These are phyloP conservation scores for Tephrocybe sp. DNA, from an alignment of 768 basidiomycete genomes.

Conservation along the genomic window DNA sequence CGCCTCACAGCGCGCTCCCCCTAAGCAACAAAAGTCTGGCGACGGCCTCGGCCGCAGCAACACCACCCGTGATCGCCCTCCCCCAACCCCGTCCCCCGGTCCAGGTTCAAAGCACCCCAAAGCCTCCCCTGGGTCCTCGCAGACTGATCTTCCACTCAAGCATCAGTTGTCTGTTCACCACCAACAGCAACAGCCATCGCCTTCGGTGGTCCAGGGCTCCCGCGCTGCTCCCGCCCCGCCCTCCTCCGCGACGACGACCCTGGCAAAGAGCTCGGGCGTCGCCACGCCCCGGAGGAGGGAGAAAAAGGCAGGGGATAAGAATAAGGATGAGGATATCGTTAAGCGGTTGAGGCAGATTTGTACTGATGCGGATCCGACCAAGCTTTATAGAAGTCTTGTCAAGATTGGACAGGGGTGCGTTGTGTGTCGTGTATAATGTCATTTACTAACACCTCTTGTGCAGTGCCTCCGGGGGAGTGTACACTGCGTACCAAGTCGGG, in stretches of 20 bases:
- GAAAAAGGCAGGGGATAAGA: conserved; percentile 76
- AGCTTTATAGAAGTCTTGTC: conserved; percentile 85
- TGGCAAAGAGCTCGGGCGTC: conserved; percentile 68
- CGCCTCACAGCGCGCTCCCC: conserved; percentile 76
- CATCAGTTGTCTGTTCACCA: conserved; percentile 11
- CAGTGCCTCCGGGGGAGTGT: conserved; percentile 96
- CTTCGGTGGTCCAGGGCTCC: conserved; percentile 34
- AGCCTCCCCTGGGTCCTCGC: conserved; percentile 51
- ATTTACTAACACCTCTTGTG: conserved; percentile 7
- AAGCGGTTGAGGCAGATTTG: conserved; percentile 91
- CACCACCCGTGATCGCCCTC: conserved; percentile 63
- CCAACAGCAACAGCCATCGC: conserved; percentile 9
- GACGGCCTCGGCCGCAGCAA: conserved; percentile 61
- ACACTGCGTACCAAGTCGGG: conserved; percentile 97
- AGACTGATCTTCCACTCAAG: conserved; percentile 55
- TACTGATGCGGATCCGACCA: conserved; percentile 95
- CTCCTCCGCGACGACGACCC: conserved; percentile 60
- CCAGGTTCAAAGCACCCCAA: neutral
- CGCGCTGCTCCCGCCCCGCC: conserved; percentile 44
- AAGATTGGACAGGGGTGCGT: conserved; percentile 98
- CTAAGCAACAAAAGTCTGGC: conserved; percentile 43
- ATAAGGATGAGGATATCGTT: conserved; percentile 86
- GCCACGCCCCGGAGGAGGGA: conserved; percentile 84
- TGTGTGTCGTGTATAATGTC: neutral
- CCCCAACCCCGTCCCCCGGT: conserved; percentile 33